Conservation (phyloP, 2,329 filamentous ascomycete genomes). For the Aureobasidium lini region DNA sequence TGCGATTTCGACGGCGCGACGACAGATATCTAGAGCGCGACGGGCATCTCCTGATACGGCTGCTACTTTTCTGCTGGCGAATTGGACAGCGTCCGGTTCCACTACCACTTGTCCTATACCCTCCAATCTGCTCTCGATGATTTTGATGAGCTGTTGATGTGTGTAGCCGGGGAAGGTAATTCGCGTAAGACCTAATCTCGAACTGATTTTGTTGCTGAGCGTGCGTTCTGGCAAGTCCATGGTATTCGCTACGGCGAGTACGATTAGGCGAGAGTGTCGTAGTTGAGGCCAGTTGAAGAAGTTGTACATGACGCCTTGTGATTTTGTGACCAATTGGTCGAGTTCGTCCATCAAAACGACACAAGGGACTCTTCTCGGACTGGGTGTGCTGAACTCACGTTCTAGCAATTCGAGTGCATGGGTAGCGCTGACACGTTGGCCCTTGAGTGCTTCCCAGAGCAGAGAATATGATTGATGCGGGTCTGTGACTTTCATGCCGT, state of each 20-base stretch:
- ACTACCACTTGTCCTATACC: slow-evolving; percentile 79
- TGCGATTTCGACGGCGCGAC: slow-evolving; percentile 88
- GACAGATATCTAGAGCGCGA: slow-evolving; percentile 88
- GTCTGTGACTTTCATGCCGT: slow-evolving; percentile 99
- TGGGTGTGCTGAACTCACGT: slow-evolving; percentile 85
- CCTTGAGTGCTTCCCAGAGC: slow-evolving; percentile 91
- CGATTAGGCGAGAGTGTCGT: slow-evolving; percentile 84
- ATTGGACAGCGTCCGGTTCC: slow-evolving; percentile 87
- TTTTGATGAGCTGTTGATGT: slow-evolving; percentile 93
- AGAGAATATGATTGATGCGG: slow-evolving; percentile 93
- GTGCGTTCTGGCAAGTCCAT: slow-evolving; percentile 98
- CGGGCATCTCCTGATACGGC: slow-evolving; percentile 92
- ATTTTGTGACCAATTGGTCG: slow-evolving; percentile 94
- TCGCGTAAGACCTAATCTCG: slow-evolving; percentile 71
- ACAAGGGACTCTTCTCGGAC: slow-evolving; percentile 82
- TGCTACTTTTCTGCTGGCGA: slow-evolving; percentile 91
- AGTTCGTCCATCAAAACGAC: slow-evolving; percentile 98
- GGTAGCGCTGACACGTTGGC: slow-evolving; percentile 82
- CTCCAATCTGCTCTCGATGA: slow-evolving; percentile 87
- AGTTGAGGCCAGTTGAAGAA: slow-evolving; percentile 99
- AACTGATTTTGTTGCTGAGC: slow-evolving; percentile 96
- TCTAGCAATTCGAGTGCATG: slow-evolving; percentile 89
- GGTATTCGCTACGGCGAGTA: slow-evolving; percentile 94
- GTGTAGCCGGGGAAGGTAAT: slow-evolving; percentile 98
- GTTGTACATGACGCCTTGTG: slow-evolving; percentile 99